These are phyloP conservation scores for Iris macrosiphon DNA, from an alignment of 106 monocot genomes.

Conservation along the genomic window DNA sequence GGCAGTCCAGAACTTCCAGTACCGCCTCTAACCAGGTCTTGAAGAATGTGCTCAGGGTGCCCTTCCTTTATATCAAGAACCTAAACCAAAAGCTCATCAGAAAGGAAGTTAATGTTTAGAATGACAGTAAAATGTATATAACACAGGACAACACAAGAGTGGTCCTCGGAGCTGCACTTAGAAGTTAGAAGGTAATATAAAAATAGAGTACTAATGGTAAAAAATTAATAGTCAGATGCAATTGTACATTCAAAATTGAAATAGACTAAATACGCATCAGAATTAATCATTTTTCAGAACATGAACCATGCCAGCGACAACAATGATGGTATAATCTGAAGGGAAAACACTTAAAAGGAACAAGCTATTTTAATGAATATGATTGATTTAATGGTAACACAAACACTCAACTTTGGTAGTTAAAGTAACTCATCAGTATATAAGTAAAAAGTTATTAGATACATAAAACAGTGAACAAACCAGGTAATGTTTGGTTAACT, in stretches of 20 bases:
- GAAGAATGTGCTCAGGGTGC: constrained; percentile 40
- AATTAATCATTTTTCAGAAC: too few relatives aligned
- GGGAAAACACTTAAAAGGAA: too few relatives aligned
- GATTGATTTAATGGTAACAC: too few relatives aligned
- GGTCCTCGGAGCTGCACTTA: not conserved
- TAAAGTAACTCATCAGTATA: too few relatives aligned
- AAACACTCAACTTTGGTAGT: too few relatives aligned
- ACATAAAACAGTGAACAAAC: not conserved
- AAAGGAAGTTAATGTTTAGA: not conserved
- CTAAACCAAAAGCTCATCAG: constrained; percentile 8
- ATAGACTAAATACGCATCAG: not conserved
- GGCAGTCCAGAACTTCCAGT: not conserved
- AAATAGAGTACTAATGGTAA: too few relatives aligned
- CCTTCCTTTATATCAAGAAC: constrained; percentile 59
- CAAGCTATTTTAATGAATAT: too few relatives aligned
- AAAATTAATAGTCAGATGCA: not conserved
- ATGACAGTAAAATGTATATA: not conserved
- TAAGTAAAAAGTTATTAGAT: not conserved
- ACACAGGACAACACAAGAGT: not conserved
- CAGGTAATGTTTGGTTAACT: not conserved
- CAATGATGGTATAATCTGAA: too few relatives aligned
- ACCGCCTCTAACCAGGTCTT: constrained; percentile 29
- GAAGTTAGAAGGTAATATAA: not conserved
- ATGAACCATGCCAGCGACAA: too few relatives aligned
- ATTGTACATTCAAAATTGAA: not conserved